A percentile compares a stretch with the other conserved stretches of the same genome.
phyloP scores from a whole-genome alignment of 495 filamentous ascomycete genomes.

The Copromyces sp. region DNA sequence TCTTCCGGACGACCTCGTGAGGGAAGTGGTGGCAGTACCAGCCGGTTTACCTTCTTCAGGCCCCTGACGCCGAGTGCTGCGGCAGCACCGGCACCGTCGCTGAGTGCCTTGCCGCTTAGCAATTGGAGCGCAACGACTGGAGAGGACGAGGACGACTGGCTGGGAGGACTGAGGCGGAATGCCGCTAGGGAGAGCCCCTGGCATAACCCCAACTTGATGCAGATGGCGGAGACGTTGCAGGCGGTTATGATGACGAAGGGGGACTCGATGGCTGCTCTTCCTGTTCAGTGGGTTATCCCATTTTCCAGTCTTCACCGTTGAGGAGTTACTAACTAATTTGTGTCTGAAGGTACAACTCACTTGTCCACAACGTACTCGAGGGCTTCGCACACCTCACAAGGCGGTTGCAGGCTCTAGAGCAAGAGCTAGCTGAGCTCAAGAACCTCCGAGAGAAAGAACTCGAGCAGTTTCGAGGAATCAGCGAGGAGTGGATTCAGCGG shows the following conservation, averaged over 20 bases:
- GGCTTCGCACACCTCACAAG: conserved; percentile 20
- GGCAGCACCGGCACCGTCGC: background rate
- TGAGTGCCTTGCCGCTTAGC: background rate
- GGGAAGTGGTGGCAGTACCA: background rate
- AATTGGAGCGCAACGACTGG: background rate
- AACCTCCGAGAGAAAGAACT: conserved; percentile 27
- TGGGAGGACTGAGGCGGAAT: background rate
- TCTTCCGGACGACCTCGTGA: background rate
- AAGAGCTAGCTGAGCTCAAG: conserved; percentile 19
- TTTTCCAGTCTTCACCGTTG: background rate
- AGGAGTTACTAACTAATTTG: background rate
- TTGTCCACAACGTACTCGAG: conserved; percentile 32
- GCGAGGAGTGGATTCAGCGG: conserved; percentile 32
- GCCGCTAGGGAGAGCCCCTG: conserved; percentile 11
- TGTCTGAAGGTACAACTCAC: conserved; percentile 25
- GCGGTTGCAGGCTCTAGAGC: conserved; percentile 9
- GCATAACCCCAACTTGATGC: conserved; percentile 30
- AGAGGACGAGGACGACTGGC: conserved; percentile 1
- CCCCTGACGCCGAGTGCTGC: background rate
- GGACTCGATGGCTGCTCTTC: conserved; percentile 20
- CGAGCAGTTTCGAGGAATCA: conserved; percentile 27
- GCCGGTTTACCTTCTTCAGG: background rate
- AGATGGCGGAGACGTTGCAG: conserved; percentile 34
- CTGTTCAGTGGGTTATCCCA: conserved; percentile 13
- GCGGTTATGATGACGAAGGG: conserved; percentile 25